Conservation (phyloP, 352 stramenopile species). For the Phytophthora tubulina region DNA sequence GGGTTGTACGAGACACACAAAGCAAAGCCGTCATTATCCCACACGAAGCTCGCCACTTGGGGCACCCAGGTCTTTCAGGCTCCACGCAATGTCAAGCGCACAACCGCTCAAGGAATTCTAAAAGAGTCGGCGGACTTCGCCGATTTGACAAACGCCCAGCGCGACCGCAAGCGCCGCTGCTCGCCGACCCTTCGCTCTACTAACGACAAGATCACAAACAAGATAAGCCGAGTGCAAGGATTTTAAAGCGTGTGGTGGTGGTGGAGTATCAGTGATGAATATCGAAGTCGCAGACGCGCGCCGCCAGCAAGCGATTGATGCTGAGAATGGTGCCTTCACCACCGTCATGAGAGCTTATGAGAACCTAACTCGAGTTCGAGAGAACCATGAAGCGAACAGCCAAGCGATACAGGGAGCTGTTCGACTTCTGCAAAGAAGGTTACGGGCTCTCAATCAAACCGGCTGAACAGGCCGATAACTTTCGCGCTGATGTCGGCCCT, state of each 20-base stretch:
- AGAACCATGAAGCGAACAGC: no score
- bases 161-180: not conserved
- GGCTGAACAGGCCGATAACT: no score
- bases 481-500: no score
- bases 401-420: no score
- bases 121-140: not conserved
- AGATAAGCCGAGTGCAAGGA: slow-evolving; percentile 1
- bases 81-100: not conserved
- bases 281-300: no score
- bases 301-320: no score
- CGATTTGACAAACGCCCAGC: not conserved
- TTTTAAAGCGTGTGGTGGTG: not conserved
- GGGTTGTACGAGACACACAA: not conserved
- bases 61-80: not conserved
- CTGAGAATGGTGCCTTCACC: no score
- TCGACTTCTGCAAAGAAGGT: no score
- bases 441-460: no score
- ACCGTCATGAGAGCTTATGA: no score
- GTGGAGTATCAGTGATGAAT: no score
- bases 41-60: not conserved
- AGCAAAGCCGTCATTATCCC: not conserved
- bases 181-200: not conserved
- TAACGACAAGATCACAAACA: not conserved
- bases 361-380: no score
- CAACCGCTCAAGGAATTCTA: not conserved